Conservation (phyloP, 257 asterid species). For the Eucommia ulmoides region DNA sequence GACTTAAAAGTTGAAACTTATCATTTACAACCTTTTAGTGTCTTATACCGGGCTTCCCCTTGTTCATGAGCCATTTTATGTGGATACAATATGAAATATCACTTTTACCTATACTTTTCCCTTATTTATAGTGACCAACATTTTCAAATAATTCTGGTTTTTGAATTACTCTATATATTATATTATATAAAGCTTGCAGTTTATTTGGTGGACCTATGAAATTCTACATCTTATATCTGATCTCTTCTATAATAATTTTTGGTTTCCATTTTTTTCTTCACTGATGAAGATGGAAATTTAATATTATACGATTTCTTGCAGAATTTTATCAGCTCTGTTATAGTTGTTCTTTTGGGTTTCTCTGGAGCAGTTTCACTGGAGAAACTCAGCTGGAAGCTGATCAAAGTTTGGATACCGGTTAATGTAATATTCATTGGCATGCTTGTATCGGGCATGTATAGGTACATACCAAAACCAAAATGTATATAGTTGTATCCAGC, state of each 20-base stretch:
- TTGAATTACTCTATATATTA: neutral
- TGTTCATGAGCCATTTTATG: no score
- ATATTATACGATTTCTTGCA: constrained; percentile 7
- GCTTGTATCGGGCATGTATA: constrained; percentile 42
- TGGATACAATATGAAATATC: no score
- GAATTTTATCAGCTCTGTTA: constrained; percentile 30
- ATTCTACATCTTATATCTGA: neutral
- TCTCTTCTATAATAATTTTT: neutral
- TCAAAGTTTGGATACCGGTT: constrained; percentile 38
- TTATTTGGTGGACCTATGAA: no score
- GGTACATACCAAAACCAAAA: constrained; percentile 19
- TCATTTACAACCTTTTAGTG: no score
- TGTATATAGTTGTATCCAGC: neutral
- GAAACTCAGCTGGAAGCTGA: constrained; percentile 31
- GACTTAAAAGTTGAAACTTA: no score
- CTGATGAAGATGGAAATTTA: neutral
- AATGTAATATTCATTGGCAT: constrained; percentile 38
- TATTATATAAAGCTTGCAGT: neutral
- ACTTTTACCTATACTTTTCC: no score
- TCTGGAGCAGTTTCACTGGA: constrained; percentile 32
- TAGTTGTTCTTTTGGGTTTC: constrained; percentile 29
- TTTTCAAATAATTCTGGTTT: neutral
- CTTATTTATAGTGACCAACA: no score
- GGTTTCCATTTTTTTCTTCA: neutral
- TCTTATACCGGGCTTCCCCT: no score